Percentiles rank a stretch among this genome's conserved stretches.
These are phyloP conservation scores for Aegilops umbellulata DNA, from an alignment of 176 grass and related monocot genomes.

Conservation along the genomic window DNA sequence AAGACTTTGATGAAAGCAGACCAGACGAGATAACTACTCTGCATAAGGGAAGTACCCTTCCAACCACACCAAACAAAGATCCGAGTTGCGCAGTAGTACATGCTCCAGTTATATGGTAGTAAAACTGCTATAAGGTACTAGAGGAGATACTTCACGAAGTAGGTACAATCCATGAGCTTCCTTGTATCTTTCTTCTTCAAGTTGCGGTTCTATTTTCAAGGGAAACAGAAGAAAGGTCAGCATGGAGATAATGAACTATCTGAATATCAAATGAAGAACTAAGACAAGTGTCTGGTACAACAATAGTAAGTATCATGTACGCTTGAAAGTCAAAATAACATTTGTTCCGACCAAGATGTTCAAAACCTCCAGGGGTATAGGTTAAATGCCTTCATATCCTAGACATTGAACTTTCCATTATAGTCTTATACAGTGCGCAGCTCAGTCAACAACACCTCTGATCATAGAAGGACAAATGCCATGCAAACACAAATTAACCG, in stretches of 20 bases:
- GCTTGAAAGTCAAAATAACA: too few relatives aligned
- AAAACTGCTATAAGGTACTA: neutral
- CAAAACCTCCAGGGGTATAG: neutral
- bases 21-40: neutral
- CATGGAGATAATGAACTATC: neutral
- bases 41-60: neutral
- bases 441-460: too few relatives aligned
- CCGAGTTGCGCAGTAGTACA: too few relatives aligned
- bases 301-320: too few relatives aligned
- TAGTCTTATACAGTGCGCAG: too few relatives aligned
- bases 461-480: too few relatives aligned
- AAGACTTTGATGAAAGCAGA: neutral
- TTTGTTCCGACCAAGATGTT: neutral
- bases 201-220: slow-evolving; percentile 47
- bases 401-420: neutral
- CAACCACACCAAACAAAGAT: too few relatives aligned
- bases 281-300: too few relatives aligned
- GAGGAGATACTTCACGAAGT: neutral
- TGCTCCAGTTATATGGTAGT: neutral
- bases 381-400: neutral
- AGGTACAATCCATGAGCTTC: slow-evolving; percentile 66
- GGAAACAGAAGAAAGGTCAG: neutral
- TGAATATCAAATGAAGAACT: neutral
- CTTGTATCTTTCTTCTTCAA: slow-evolving; percentile 71
- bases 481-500: too few relatives aligned